Evolutionary conservation across 345 rosid species (phyloP), one percentile per base, ranked within the genome.

Genomic region (Sonneratia alba): DNA sequence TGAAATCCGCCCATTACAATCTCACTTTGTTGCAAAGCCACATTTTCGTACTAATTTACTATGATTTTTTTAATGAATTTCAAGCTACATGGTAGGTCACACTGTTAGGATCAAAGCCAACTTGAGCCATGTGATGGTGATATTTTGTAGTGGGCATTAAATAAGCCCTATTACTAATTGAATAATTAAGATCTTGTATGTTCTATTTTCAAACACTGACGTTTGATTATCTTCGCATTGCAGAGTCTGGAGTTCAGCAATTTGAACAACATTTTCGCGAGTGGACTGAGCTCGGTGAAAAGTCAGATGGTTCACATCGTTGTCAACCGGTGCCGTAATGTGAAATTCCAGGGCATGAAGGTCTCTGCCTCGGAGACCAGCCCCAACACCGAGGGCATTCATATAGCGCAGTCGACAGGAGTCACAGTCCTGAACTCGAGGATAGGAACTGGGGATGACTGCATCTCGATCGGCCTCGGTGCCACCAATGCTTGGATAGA

Each of bases 381-480:
- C 80, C 93, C 93, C 32, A 93, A 93, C 84, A 93, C 96, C 0
- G 97, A 91, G 8, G 95, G 97, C 3, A 91, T 93, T 66, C 98
- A 93, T 62, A 77, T 93, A 9, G 66, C 78, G 40, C 53, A 24
- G 40, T 91, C 97, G 27, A 79, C 69, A 1, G 79, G 80, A 2
- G 90, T 93, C 51, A 79, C 82, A 2, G 83, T 93, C 40, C 55
- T 81, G 32, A 81, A 80, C 78, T 77, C 96, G 21, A 86, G 38
- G 81, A 89, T 91, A 6, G 83, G 80, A 36, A 93, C 97, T 0
- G 98, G 98, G 0, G 97, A 93, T 24, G 98, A 93, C 37, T 91
- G 98, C 67, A 73, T 93, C 74, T 93, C 98, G 2, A 77, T 93
- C 2, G 97, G 97, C 38, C 90, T 94, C 9, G 96, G 94, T 8